Base-by-base conservation (phyloP, 306 rosid species). In the Quercus ilex region DNA sequence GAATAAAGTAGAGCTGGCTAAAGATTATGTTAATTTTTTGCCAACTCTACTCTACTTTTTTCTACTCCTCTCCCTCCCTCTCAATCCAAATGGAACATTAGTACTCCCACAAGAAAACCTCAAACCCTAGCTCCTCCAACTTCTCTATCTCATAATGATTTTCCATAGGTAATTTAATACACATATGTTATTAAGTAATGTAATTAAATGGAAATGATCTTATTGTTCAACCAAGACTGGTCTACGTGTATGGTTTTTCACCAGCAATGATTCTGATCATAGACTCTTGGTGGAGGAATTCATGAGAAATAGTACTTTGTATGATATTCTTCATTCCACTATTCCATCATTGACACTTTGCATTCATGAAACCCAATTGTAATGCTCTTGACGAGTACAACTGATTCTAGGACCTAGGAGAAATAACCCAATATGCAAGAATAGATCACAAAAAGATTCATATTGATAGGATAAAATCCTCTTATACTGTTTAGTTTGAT, bases 251-350 rank as follows among this genome's bases (percentile, higher is more conserved):
- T 25, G 26, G 26, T 25, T 25, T n/a, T 89, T 95, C 73, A 83
- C 96, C 0, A 90, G 83, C 0, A 91, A 84, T 38, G 98, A 85
- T 79, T 89, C 99, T 0, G 88, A 68, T 10, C 89, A 89, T 10
- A 87, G 97, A 76, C 99, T 92, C 80, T 79, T 95, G 85, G 98
- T 91, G 20, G 97, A 92, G 58, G 98, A 93, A 58, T 95, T 95
- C 80, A 95, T 95, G 98, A 85, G 97, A 78, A 95, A 95, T 78
- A 98, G 98, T 21, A 95, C 97, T 7, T 93, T 95, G 46, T 95
- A 91, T 33, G 98, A 95, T 83, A 90, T 93, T 80, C 87, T 93
- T 72, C 91, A 95, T 85, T 85, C 92, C 1, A 82, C 78, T 57
- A 7, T 73, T 6, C 68, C 85, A 38, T 43, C 2, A 87, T 95